A percentile compares a stretch with the other conserved stretches of the same genome.
These are phyloP conservation scores for Ganoderma sp. DNA, from an alignment of 1,284 basidiomycete species.

Conservation along the genomic window DNA sequence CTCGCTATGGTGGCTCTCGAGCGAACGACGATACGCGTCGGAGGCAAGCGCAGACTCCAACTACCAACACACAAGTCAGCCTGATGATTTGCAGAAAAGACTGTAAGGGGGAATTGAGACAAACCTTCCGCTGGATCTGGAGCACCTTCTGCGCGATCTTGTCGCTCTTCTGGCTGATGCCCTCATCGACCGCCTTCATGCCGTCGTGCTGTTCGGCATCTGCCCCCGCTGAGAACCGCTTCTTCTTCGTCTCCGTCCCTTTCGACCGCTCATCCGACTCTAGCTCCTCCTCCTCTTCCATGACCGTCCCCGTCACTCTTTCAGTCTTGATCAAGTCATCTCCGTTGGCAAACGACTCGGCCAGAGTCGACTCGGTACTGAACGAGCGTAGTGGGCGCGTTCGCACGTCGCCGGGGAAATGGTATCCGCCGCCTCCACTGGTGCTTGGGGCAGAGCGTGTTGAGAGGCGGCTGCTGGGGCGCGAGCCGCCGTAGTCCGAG, in stretches of 20 bases:
- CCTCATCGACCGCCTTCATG: conserved; percentile 82
- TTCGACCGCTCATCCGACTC: conserved; percentile 50
- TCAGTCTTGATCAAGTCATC: conserved; percentile 44
- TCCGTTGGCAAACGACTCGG: conserved; percentile 57
- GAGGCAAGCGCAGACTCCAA: conserved; percentile 72
- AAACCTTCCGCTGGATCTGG: conserved; percentile 83
- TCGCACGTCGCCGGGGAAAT: conserved; percentile 59
- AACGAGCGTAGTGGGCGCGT: conserved; percentile 60
- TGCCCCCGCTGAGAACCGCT: conserved; percentile 74
- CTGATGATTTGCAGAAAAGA: conserved; percentile 20
- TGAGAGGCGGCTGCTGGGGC: conserved; percentile 52
- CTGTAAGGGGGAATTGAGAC: conserved; percentile 25
- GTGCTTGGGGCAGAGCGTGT: conserved; percentile 50
- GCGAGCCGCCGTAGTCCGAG: conserved; percentile 67
- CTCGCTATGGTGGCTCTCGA: conserved; percentile 52
- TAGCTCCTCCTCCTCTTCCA: conserved; percentile 44
- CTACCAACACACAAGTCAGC: conserved; percentile 44
- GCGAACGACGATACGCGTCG: conserved; percentile 54
- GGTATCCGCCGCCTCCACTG: conserved; percentile 41
- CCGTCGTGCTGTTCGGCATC: conserved; percentile 69
- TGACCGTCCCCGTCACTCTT: conserved; percentile 55
- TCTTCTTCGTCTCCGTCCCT: conserved; percentile 57
- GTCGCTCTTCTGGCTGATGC: conserved; percentile 81
- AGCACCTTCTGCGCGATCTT: conserved; percentile 82
- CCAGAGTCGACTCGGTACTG: conserved; percentile 75